Percentiles rank a stretch among this genome's conserved stretches.
Evolutionary conservation across 164 flowering plant genomes (phyloP).

Genomic region (grape (Vitis vinifera)): DNA sequence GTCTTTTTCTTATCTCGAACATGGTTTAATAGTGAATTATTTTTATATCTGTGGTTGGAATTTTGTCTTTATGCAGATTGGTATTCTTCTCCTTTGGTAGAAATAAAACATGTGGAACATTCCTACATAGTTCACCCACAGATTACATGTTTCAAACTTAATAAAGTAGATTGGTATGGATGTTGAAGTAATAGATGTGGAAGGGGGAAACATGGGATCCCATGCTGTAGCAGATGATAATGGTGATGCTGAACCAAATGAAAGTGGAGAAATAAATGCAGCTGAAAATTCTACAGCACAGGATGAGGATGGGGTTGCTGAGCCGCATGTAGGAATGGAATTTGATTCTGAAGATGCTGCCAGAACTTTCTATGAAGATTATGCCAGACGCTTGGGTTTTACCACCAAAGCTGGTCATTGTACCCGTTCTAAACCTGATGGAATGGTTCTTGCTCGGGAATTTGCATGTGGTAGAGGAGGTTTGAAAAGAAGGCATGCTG

Average conservation of each 20-base stretch:
- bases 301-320: conserved; percentile 41
- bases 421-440: conserved; percentile 49
- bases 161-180: conserved; percentile 25
- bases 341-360: conserved; percentile 70
- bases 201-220: conserved; percentile 31
- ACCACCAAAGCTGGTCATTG: conserved; percentile 42
- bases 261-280: conserved; percentile 32
- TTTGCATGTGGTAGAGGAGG: conserved; percentile 67
- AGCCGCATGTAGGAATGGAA: conserved; percentile 78
- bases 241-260: conserved; percentile 36
- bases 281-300: conserved; percentile 27
- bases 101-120: neutral
- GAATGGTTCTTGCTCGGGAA: conserved; percentile 34
- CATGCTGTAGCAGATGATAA: conserved; percentile 27
- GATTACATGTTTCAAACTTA: neutral
- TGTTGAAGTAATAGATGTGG: conserved; percentile 38
- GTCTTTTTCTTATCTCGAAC: no score
- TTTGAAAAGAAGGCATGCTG: conserved; percentile 41
- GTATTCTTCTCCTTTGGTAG: no score
- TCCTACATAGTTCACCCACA: neutral
- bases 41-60: no score
- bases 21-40: no score
- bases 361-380: conserved; percentile 59
- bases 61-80: no score
- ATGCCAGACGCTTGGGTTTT: conserved; percentile 68